Evolutionary conservation across 2,329 filamentous ascomycete genomes (phyloP).

Genomic region (Davidsoniella eucalypti): DNA sequence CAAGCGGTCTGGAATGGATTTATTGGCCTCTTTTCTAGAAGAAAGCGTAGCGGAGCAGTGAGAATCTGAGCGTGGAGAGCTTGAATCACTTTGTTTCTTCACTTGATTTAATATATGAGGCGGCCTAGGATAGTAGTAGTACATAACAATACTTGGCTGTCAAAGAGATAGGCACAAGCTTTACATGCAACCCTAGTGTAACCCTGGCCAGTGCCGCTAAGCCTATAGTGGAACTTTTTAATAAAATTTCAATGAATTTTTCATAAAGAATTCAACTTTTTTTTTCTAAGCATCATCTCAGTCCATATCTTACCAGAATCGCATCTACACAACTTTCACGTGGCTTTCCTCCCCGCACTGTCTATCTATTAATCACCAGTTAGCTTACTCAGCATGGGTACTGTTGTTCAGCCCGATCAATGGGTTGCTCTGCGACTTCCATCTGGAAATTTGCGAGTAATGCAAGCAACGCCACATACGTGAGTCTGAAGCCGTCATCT

Average conservation of each 20-base stretch:
- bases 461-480: slow-evolving; percentile 46
- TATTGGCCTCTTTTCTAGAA: not conserved
- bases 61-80: no score
- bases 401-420: slow-evolving; percentile 36
- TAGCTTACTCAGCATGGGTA: slow-evolving; percentile 21
- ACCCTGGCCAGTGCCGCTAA: not conserved
- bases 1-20: not conserved
- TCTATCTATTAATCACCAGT: not conserved
- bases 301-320: not conserved
- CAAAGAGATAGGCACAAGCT: no score
- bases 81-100: no score
- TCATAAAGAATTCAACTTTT: not conserved
- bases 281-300: not conserved
- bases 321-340: not conserved
- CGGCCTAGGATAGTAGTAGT: no score
- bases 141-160: no score
- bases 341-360: not conserved
- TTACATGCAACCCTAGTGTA: not conserved
- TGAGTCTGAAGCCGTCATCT: slow-evolving; percentile 19
- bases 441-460: slow-evolving; percentile 38
- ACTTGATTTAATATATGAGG: no score
- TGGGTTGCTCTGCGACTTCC: slow-evolving; percentile 45
- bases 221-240: not conserved
- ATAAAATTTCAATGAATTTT: not conserved
- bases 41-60: not conserved